These are phyloP conservation scores for Vitis hybrid DNA, from an alignment of 177 flowering plant species.

Conservation along the genomic window DNA sequence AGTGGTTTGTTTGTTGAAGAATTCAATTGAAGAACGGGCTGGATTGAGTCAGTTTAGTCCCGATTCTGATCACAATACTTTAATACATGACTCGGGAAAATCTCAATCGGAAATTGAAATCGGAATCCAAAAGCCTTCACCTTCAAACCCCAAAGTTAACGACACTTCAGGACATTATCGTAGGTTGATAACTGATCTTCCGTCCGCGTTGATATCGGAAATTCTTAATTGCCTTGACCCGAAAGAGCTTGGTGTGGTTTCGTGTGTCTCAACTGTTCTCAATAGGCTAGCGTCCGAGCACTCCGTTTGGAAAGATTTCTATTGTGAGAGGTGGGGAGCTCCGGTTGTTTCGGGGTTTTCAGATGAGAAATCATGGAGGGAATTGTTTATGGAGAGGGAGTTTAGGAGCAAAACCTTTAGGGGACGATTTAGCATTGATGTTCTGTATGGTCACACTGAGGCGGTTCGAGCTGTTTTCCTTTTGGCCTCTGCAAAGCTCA, in stretches of 20 bases:
- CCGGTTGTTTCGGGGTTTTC: conserved; percentile 37
- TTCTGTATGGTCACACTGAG: conserved; percentile 78
- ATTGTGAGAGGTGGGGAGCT: conserved; percentile 85
- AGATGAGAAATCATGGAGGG: conserved; percentile 76
- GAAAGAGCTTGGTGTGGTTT: conserved; percentile 79
- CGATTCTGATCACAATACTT: too few species aligned
- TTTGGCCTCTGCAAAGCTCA: conserved; percentile 63
- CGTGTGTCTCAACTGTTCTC: conserved; percentile 71
- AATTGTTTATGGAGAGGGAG: conserved; percentile 84
- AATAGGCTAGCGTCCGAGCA: conserved; percentile 72
- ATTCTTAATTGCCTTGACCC: conserved; percentile 75
- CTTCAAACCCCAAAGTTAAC: conserved; percentile 8
- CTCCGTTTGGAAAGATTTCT: conserved; percentile 79
- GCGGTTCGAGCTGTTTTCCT: conserved; percentile 76
- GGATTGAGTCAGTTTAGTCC: too few species aligned
- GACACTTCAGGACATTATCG: conserved; percentile 6
- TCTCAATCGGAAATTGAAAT: too few species aligned
- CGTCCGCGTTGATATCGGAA: conserved; percentile 68
- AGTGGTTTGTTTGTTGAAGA: too few species aligned
- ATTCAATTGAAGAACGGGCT: too few species aligned
- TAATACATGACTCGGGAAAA: too few species aligned
- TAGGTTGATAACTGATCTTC: conserved; percentile 70
- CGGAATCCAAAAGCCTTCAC: too few species aligned
- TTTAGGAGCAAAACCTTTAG: conserved; percentile 69
- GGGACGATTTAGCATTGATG: conserved; percentile 70